Evolutionary conservation across 2,329 filamentous ascomycete species (phyloP).

Genomic region (Metarhizium sp.): DNA sequence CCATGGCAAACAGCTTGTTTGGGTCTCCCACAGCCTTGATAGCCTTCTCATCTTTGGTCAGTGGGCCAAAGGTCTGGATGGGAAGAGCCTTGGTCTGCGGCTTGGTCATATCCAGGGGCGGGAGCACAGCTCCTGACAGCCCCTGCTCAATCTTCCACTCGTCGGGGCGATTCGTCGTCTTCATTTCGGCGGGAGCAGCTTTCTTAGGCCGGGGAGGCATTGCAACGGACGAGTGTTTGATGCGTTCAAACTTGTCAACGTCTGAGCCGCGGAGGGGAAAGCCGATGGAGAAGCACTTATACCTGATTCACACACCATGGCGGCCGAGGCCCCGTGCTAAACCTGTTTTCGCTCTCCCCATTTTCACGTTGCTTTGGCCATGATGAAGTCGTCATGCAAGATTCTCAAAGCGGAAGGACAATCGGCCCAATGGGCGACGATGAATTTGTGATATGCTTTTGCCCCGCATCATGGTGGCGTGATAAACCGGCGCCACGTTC

Average conservation of each 20-base stretch:
- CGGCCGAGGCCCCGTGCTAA: too few species aligned
- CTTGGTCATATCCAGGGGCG: slow-evolving; percentile 36
- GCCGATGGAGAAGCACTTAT: too few species aligned
- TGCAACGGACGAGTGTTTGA: slow-evolving; percentile 26
- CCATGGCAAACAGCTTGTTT: slow-evolving; percentile 14
- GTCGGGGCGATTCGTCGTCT: slow-evolving; percentile 21
- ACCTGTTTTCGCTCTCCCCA: too few species aligned
- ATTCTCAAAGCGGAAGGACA: too few species aligned
- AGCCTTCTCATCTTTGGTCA: slow-evolving; percentile 29
- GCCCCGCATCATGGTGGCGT: too few species aligned
- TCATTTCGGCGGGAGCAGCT: background rate
- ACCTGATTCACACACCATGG: too few species aligned
- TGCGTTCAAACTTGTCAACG: slow-evolving; percentile 18
- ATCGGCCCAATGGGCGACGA: too few species aligned
- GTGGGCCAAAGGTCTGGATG: slow-evolving; percentile 17
- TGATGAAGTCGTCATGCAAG: too few species aligned
- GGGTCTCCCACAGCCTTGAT: slow-evolving; percentile 30
- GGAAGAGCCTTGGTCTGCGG: slow-evolving; percentile 20
- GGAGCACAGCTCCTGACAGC: slow-evolving; percentile 33
- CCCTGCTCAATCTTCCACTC: slow-evolving; percentile 47
- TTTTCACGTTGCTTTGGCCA: too few species aligned
- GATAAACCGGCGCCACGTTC: too few species aligned
- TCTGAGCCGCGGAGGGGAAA: too few species aligned
- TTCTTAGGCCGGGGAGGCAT: background rate
- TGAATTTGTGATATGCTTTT: too few species aligned